phyloP scores from a whole-genome alignment of 768 basidiomycete genomes.

The Kwoniella dejecticola region DNA sequence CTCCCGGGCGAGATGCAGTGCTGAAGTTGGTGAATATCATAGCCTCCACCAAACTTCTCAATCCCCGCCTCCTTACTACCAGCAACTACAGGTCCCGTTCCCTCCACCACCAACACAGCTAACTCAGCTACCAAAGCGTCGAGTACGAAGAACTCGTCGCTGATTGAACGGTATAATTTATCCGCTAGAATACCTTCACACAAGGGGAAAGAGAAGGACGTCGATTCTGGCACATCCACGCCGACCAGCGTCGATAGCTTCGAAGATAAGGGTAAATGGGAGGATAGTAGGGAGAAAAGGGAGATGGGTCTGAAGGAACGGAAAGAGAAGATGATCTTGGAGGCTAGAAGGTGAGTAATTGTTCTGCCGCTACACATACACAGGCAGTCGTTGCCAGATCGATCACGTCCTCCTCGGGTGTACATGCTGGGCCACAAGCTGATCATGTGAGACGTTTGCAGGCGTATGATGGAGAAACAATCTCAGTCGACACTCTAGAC shows the following conservation, averaged over 20 bases:
- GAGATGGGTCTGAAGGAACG: conserved; percentile 48
- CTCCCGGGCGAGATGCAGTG: background rate
- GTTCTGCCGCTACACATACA: no score
- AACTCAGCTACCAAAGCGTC: background rate
- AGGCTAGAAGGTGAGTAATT: conserved; percentile 50
- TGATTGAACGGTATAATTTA: conserved; percentile 51
- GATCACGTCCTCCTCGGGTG: no score
- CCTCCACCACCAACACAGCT: conserved; percentile 13
- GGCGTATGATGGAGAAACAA: conserved; percentile 43
- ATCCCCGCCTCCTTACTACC: conserved; percentile 47
- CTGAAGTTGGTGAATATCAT: no score
- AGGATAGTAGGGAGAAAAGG: conserved; percentile 44
- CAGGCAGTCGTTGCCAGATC: no score
- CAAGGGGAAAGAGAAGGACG: conserved; percentile 40
- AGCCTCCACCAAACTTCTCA: conserved; percentile 47
- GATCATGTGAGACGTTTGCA: background rate
- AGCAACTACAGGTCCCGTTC: conserved; percentile 23
- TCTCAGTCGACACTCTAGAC: conserved; percentile 7
- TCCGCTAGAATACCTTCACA: conserved; percentile 19
- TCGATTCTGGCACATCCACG: background rate
- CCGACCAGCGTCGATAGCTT: background rate
- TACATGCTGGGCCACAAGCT: no score
- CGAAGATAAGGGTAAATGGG: conserved; percentile 39
- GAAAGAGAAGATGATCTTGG: conserved; percentile 54
- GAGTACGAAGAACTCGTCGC: conserved; percentile 20